phyloP scores from a whole-genome alignment of 148 eudicot genomes.

The Rhododendron ferrugineum region DNA sequence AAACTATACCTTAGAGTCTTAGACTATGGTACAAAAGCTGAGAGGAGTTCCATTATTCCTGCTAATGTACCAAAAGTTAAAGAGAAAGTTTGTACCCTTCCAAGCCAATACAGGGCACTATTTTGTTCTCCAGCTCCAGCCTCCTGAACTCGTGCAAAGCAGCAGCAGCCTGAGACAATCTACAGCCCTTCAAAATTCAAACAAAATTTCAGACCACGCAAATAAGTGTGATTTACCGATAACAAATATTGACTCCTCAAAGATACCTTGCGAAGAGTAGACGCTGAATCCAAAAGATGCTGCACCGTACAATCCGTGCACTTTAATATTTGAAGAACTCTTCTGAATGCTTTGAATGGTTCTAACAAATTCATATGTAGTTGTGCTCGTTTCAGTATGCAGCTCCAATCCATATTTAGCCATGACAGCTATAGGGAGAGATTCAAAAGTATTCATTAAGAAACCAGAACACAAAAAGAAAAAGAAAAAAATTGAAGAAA shows the following conservation, averaged over 20 bases:
- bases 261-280: constrained; percentile 83
- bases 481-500: no score
- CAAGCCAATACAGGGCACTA: constrained; percentile 69
- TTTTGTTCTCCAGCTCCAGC: constrained; percentile 40
- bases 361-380: constrained; percentile 87
- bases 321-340: constrained; percentile 62
- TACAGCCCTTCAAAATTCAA: constrained; percentile 50
- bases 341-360: constrained; percentile 88
- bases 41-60: background rate
- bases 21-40: background rate
- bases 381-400: constrained; percentile 58
- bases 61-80: background rate
- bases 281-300: constrained; percentile 80
- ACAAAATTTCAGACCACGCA: constrained; percentile 5
- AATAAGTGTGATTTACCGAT: background rate
- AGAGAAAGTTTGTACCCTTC: constrained; percentile 52
- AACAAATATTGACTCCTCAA: background rate
- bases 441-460: constrained; percentile 9
- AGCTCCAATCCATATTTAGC: constrained; percentile 60
- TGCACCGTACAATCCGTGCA: constrained; percentile 54
- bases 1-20: background rate
- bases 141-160: constrained; percentile 83
- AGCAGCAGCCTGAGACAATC: constrained; percentile 92
- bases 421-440: constrained; percentile 45
- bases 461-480: background rate